Base-by-base conservation (phyloP, 306 rosid genomes). In the Glycine tomentella region DNA sequence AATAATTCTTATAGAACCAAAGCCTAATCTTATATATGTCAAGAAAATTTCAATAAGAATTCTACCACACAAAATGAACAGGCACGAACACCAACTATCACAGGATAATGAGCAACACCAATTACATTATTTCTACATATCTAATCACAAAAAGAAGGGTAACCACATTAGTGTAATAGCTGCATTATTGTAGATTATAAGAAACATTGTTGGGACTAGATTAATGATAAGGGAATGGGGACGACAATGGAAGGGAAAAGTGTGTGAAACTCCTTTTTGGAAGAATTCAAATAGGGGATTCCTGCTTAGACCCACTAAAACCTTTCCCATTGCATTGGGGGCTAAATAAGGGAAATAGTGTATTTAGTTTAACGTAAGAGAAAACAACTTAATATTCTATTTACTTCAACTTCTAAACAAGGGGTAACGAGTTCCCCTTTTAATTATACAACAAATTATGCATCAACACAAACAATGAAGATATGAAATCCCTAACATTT, bases 1-100 rank as follows among this genome's bases (percentile, higher is more conserved):
- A n/a, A n/a, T n/a, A n/a, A n/a, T n/a, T n/a, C n/a, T n/a, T n/a
- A n/a, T n/a, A n/a, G n/a, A n/a, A n/a, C n/a, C n/a, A n/a, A n/a
- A n/a, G n/a, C n/a, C n/a, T n/a, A n/a, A n/a, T n/a, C n/a, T n/a
- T n/a, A n/a, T n/a, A n/a, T n/a, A n/a, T n/a, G n/a, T n/a, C n/a
- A n/a, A n/a, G n/a, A 63, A 72, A 72, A 62, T 42, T 40, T 64
- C 80, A 64, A 69, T 16, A 73, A 59, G 73, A 63, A n/a, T n/a
- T n/a, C n/a, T n/a, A n/a, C n/a, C n/a, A n/a, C n/a, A n/a, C n/a
- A n/a, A 72, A 45, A 72, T 15, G 57, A 13, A 78, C n/a, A 34
- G 44, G 33, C 33, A 34, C 4, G 48, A 42, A 53, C 80, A 77
- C 56, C 76, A 66, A 62, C 33, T 66, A 52, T 14, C 55, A 68